Percentiles rank a stretch among this genome's conserved stretches.
Evolutionary conservation across 2,329 filamentous ascomycete genomes (phyloP).

Genomic region (Bipolaris victoriae): DNA sequence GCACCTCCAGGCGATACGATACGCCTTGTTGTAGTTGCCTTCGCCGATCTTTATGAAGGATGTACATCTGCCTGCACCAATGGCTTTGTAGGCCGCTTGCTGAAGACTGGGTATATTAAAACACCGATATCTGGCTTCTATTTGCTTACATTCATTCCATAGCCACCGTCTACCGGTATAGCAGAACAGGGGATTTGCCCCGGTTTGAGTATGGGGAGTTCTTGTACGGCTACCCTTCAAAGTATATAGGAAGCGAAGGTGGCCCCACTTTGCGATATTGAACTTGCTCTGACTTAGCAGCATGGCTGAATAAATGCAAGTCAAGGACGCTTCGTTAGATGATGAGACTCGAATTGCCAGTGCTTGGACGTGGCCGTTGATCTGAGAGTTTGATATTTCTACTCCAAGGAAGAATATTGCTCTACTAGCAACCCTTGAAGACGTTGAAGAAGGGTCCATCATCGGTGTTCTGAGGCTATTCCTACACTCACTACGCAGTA

Average conservation of each 20-base stretch:
- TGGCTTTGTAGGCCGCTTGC: constrained; percentile 20
- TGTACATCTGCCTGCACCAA: constrained; percentile 22
- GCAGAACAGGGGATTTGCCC: constrained; percentile 24
- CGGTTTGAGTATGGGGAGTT: constrained; percentile 9
- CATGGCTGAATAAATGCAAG: neutral
- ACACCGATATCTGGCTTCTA: constrained; percentile 23
- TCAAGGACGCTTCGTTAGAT: neutral
- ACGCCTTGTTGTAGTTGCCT: constrained; percentile 33
- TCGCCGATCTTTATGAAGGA: constrained; percentile 29
- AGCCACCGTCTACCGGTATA: constrained; percentile 36
- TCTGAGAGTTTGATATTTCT: no score
- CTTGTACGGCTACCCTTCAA: constrained; percentile 8
- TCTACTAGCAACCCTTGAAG: no score
- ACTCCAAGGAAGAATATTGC: no score
- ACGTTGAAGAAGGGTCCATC: no score
- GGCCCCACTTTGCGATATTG: constrained; percentile 18
- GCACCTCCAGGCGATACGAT: constrained; percentile 32
- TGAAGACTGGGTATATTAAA: constrained; percentile 29
- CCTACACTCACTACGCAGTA: no score
- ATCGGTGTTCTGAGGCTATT: no score
- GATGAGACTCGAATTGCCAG: no score
- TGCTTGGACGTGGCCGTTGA: no score
- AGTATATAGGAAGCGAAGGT: constrained; percentile 19
- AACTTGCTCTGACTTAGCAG: neutral
- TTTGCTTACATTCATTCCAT: constrained; percentile 30